A percentile compares a stretch with the other conserved stretches of the same genome.
Conservation (phyloP, 2,329 filamentous ascomycete genomes). For the Beauveria pseudobassiana region DNA sequence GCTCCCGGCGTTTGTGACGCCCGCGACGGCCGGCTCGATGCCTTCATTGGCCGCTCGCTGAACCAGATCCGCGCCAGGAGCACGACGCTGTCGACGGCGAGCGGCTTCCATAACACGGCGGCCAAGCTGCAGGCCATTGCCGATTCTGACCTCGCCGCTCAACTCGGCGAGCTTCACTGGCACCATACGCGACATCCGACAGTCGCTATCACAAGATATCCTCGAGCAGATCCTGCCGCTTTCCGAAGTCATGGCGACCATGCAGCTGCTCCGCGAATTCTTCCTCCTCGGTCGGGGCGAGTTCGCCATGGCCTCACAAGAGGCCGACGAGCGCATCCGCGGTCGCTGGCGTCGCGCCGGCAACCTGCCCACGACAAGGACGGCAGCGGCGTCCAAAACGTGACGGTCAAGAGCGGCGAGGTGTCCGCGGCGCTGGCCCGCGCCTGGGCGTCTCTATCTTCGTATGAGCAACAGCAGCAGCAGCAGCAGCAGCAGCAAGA, state of each 20-base stretch:
- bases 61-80: conserved; percentile 66
- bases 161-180: conserved; percentile 61
- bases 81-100: conserved; percentile 30
- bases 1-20: conserved; percentile 72
- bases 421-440: conserved; percentile 67
- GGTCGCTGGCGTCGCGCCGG: conserved; percentile 61
- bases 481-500: conserved; percentile 51
- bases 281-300: conserved; percentile 83
- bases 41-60: conserved; percentile 80
- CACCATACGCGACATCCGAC: conserved; percentile 67
- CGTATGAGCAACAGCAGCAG: conserved; percentile 54
- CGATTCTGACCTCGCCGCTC: conserved; percentile 64
- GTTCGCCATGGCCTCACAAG: conserved; percentile 76
- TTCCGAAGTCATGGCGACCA: conserved; percentile 65
- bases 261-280: conserved; percentile 76
- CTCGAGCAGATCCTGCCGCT: conserved; percentile 76
- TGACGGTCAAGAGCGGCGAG: conserved; percentile 77
- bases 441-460: conserved; percentile 73
- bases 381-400: conserved; percentile 33
- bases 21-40: conserved; percentile 70
- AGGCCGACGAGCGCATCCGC: conserved; percentile 75
- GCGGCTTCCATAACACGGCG: conserved; percentile 49
- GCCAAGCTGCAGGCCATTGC: conserved; percentile 64
- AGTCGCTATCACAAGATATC: conserved; percentile 75
- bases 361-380: conserved; percentile 52